Percentiles rank a stretch among this genome's conserved stretches.
phyloP scores from a whole-genome alignment of 176 grass and related monocot genomes.

The Eleusine coracana region DNA sequence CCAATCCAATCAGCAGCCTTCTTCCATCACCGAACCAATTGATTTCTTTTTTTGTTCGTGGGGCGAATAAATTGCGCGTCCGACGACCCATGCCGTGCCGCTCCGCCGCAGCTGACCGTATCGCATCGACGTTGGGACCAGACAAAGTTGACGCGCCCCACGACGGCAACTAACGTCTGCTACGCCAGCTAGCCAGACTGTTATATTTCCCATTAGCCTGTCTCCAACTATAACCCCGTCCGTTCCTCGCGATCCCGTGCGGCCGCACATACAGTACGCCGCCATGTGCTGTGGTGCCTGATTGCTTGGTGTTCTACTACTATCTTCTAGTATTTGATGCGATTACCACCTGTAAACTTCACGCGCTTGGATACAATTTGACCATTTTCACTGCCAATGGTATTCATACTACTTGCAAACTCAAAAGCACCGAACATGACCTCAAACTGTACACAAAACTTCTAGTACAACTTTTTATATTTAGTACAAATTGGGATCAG shows the following conservation, averaged over 20 bases:
- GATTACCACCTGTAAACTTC: no score
- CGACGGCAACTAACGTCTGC: constrained; percentile 42
- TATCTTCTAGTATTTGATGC: no score
- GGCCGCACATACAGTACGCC: background rate
- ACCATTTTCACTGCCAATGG: no score
- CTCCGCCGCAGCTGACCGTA: constrained; percentile 40
- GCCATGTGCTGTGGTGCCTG: constrained; percentile 14
- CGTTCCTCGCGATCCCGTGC: constrained; percentile 12
- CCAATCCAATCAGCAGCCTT: no score
- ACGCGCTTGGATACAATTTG: no score
- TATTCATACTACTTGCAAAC: no score
- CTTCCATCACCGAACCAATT: background rate
- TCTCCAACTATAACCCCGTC: constrained; percentile 40
- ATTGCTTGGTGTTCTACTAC: no score
- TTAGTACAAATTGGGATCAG: no score
- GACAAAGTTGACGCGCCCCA: constrained; percentile 56
- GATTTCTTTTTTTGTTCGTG: background rate
- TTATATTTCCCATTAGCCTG: constrained; percentile 38
- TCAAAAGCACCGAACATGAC: no score
- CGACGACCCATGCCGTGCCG: background rate
- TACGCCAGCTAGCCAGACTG: constrained; percentile 31
- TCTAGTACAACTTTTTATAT: no score
- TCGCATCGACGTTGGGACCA: constrained; percentile 34
- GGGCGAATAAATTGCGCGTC: constrained; percentile 1
- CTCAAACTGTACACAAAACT: no score